Evolutionary conservation across 2,329 filamentous ascomycete genomes (phyloP).

Genomic region (Colletotrichum coccodes): DNA sequence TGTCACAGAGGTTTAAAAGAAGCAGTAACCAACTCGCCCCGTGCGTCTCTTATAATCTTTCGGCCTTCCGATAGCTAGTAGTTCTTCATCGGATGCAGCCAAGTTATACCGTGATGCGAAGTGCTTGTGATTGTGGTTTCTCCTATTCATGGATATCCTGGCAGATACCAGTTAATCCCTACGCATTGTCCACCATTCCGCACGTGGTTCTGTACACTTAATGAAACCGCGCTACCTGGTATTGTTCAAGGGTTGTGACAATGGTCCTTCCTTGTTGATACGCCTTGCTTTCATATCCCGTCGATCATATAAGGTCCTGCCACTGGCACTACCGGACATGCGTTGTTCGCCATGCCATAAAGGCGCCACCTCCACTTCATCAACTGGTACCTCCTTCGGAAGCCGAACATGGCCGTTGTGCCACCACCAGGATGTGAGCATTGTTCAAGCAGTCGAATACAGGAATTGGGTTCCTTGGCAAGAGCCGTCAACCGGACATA

Average conservation of each 20-base stretch:
- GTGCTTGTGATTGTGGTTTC: neutral
- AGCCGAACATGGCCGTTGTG: slow-evolving; percentile 28
- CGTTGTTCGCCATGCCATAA: neutral
- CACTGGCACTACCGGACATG: neutral
- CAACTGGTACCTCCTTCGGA: slow-evolving; percentile 2
- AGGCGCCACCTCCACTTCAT: neutral
- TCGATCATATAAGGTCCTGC: neutral
- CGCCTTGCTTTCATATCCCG: neutral
- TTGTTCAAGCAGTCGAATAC: slow-evolving; percentile 13
- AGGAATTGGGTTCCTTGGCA: slow-evolving; percentile 5
- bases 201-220: slow-evolving; percentile 1
- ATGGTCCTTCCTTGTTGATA: neutral
- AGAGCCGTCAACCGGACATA: neutral
- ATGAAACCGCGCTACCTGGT: slow-evolving; percentile 10
- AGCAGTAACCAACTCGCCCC: neutral
- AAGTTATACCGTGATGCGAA: neutral
- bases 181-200: neutral
- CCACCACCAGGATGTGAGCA: slow-evolving; percentile 13
- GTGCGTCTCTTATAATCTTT: too few species aligned
- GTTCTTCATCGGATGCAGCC: slow-evolving; percentile 1
- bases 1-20: neutral
- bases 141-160: neutral
- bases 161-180: neutral
- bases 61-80: neutral
- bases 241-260: neutral